A percentile compares a stretch with the other conserved stretches of the same genome.
Evolutionary conservation across 2,329 filamentous ascomycete genomes (phyloP).

Genomic region (Botrytis fabae): DNA sequence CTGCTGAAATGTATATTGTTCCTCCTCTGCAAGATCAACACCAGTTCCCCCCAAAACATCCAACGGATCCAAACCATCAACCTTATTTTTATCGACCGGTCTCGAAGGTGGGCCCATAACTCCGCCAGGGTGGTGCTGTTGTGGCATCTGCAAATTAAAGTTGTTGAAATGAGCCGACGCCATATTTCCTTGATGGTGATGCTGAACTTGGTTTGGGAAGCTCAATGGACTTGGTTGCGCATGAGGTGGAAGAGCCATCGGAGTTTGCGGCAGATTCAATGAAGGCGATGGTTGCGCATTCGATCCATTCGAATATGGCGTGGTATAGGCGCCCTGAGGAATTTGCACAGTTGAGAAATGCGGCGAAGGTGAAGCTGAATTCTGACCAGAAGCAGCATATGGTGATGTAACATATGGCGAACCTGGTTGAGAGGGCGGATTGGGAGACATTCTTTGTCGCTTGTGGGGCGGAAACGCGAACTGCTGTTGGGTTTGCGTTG

Average conservation of each 20-base stretch:
- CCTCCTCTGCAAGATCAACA: conserved; percentile 83
- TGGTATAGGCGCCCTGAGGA: conserved; percentile 39
- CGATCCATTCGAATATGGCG: conserved; percentile 41
- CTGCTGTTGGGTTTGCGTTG: conserved; percentile 57
- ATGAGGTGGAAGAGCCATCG: conserved; percentile 39
- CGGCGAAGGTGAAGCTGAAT: conserved; percentile 36
- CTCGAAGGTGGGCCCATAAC: conserved; percentile 61
- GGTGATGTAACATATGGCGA: conserved; percentile 60
- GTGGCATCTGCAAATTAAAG: conserved; percentile 41
- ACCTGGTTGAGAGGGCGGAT: conserved; percentile 64
- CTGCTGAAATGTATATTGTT: conserved; percentile 73
- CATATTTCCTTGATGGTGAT: conserved; percentile 24
- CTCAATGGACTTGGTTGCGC: conserved; percentile 34
- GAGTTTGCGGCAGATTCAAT: conserved; percentile 30
- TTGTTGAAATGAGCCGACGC: conserved; percentile 22
- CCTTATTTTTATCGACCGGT: conserved; percentile 54
- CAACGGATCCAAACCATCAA: conserved; percentile 72
- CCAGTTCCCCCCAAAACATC: conserved; percentile 83
- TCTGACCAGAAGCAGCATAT: conserved; percentile 43
- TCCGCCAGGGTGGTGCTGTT: conserved; percentile 43
- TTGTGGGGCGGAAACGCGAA: conserved; percentile 69
- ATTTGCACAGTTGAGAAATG: conserved; percentile 39
- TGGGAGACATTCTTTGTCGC: conserved; percentile 69
- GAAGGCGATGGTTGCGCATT: conserved; percentile 32
- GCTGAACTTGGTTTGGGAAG: conserved; percentile 28